phyloP scores from a whole-genome alignment of 2,329 filamentous ascomycete genomes.

The Pseudocercospora cruenta region DNA sequence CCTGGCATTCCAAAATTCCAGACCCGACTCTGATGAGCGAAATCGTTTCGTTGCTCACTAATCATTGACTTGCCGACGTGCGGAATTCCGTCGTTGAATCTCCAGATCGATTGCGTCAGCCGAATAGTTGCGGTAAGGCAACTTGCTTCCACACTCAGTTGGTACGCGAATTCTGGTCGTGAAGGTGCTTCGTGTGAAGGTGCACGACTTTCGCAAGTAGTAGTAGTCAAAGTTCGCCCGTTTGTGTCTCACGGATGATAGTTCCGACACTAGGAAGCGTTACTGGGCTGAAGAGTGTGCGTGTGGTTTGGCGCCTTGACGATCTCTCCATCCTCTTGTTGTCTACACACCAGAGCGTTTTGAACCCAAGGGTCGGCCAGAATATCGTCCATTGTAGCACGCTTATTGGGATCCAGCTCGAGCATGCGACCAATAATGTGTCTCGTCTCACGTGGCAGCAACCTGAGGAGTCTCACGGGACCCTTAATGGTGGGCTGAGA shows the following conservation, averaged over 20 bases:
- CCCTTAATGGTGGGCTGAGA: slow-evolving; percentile 73
- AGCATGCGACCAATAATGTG: slow-evolving; percentile 93
- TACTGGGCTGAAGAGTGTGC: slow-evolving; percentile 66
- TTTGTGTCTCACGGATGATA: too few relatives aligned
- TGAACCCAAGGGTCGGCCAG: slow-evolving; percentile 89
- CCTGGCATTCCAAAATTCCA: neutral
- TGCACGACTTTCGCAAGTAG: neutral
- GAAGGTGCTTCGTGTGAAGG: neutral
- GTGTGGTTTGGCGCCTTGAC: slow-evolving; percentile 75
- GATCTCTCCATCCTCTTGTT: slow-evolving; percentile 72
- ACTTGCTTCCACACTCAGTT: neutral
- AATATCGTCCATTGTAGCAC: slow-evolving; percentile 84
- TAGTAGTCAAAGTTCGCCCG: neutral
- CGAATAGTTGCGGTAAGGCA: neutral
- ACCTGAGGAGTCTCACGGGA: slow-evolving; percentile 83
- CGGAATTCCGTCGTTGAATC: neutral
- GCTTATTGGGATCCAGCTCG: slow-evolving; percentile 79
- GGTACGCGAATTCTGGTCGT: neutral
- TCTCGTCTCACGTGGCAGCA: slow-evolving; percentile 85
- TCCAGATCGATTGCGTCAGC: neutral
- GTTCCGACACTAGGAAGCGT: slow-evolving; percentile 29
- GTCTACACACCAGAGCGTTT: slow-evolving; percentile 79
- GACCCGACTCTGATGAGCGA: too few relatives aligned
- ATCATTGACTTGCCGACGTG: neutral
- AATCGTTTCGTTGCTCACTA: neutral